Base-by-base conservation (phyloP, 1,139 yeast species). In the Blastobotrys serpentis region DNA sequence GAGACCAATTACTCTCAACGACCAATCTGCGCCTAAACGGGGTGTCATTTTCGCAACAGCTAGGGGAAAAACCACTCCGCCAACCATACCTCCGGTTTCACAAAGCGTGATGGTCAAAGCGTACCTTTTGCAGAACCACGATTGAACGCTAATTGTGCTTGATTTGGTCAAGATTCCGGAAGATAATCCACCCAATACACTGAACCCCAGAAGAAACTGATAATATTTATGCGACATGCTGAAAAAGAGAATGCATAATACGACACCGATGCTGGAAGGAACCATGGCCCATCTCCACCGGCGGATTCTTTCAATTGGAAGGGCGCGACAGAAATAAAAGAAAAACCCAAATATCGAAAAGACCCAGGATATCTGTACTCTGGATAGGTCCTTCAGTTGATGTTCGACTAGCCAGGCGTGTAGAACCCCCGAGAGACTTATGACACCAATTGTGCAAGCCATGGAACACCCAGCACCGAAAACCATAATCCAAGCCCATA, bases 351-450 rank as follows among this genome's bases (percentile, higher is more conserved):
- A 78, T 17, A 83, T 61, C 1, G 88, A 79, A 61, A 83, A 82
- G 36, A 84, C 76, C 90, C 89, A 83, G 5, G 86, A 79, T 2
- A 81, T 75, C n/a, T 75, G 70, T 1, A 82, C 72, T 2, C 79
- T 67, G 11, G 72, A 64, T 6, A 71, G 72, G 26, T 69, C 53
- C 2, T 70, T 64, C 43, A 83, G 68, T 57, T 81, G 84, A 59
- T 82, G 76, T 6, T 69, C 64, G 2, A 82, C 70, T 10, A 84
- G 73, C 56, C 83, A 82, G 0, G 86, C 77, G 63, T 84, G 84
- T 43, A 84, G 74, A 0, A 86, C 87, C 52, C 92, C 92, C 25
- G 81, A 66, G 1, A 86, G 72, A 59, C 84, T 84, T 58, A 82
- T 73, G 19, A 83, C 64, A 2, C 94, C 94, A 62, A 84, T 82